These are phyloP conservation scores for Fragaria iinumae DNA, from an alignment of 306 rosid species.

Conservation along the genomic window DNA sequence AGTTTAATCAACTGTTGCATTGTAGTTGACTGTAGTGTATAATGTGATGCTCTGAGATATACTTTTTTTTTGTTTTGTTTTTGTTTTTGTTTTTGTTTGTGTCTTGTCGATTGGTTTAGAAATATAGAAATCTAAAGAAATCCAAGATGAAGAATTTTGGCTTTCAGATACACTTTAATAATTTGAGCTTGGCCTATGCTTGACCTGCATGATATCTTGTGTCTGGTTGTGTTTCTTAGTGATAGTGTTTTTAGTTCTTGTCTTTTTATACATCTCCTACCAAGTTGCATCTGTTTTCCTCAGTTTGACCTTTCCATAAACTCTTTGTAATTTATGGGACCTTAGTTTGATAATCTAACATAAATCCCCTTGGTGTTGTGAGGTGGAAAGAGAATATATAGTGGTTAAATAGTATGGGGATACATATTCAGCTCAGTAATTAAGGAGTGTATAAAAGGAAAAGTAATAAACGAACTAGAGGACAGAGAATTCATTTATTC, in stretches of 20 bases:
- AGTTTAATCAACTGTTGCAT: neutral
- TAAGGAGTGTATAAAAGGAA: neutral
- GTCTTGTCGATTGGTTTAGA: neutral
- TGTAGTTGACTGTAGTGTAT: neutral
- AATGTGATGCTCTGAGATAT: neutral
- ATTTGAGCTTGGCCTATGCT: neutral
- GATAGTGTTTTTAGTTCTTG: neutral
- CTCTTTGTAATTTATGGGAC: neutral
- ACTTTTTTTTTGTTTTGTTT: neutral
- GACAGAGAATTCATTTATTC: neutral
- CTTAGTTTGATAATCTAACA: neutral
- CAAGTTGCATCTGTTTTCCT: neutral
- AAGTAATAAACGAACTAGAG: neutral
- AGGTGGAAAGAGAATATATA: neutral
- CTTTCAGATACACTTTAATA: neutral
- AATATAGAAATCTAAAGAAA: neutral
- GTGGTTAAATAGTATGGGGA: neutral
- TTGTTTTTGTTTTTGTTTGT: neutral
- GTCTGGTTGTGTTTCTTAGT: neutral
- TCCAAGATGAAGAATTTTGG: neutral
- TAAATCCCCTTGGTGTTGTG: neutral
- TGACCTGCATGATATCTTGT: neutral
- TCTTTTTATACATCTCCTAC: neutral
- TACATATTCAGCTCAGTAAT: neutral
- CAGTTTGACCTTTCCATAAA: neutral